Base-by-base conservation (phyloP, 169 alveolate genomes). In the Eimeria maxima region DNA sequence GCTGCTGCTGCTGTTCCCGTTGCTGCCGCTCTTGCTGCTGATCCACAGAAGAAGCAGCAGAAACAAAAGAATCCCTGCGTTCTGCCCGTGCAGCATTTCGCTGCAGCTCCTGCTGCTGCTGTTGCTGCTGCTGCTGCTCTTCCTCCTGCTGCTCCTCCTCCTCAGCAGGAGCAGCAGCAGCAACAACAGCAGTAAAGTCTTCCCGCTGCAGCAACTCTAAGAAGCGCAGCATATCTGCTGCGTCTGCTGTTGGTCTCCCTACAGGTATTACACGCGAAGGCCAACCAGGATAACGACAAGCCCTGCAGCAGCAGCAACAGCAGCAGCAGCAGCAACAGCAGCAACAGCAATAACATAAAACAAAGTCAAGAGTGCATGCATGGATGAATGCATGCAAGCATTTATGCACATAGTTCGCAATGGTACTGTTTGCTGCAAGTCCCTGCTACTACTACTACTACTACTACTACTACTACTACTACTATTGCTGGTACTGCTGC, bases 191-290 rank as follows among this genome's bases (percentile, higher is more conserved):
- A 50, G 57, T 7, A 50, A 50, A 50, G 57, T 50, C 57, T 11
- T 50, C 57, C 57, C 47, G 94, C 63, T 65, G 78, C 69, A 87
- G 60, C 57, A 44, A n/a, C 18, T 13, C 81, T 1, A 87, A 65
- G 20, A 87, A 87, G 20, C 27, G 83, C 38, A 57, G 83, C 63
- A 87, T 18, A 24, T 57, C 73, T 4, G 94, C 80, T 7, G 80
- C 71, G 63, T 87, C 50, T n/a, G 78, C 94, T 33, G 94, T 87
- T 22, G 94, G 94, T 4, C 94, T 55, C 22, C 69, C 80, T 5
- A 87, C 65, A 16, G 63, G 83, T 18, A 87, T 63, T 5, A 63
- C 80, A 29, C 53, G 81, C 94, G 38, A 69, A 5, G 94, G 94
- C 63, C 65, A 42, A 6, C 60, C 42, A 22, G 94, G 94, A 24